Evolutionary conservation across 176 grass and related monocot genomes (phyloP), one percentile per base, ranked within the genome.

Genomic region (Oryza nivara): DNA sequence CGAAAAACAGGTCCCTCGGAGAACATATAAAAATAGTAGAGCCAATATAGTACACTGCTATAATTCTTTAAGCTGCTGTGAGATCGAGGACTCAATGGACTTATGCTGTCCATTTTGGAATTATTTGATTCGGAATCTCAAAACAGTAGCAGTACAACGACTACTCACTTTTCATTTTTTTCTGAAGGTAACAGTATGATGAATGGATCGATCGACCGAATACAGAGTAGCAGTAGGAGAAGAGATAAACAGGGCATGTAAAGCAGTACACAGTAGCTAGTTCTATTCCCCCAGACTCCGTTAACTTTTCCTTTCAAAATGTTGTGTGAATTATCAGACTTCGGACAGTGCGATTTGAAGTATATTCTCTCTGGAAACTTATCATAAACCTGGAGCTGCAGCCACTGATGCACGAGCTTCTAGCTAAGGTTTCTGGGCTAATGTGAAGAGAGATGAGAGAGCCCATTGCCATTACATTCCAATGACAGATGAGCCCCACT

Each of bases 41-140:
- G 54, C 54, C 16, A 89, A 76, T 76, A 71, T 75, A 75, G 87
- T 85, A 84, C 87, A 19, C 68, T 79, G 74, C 56, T 69, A 75
- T 90, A 83, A 83, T 90, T 86, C 84, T 68, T 67, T 35, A 78
- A 70, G 84, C 61, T 47, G 43, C 60, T n/a, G 69, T 68, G 63
- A 68, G 68, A 74, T 83, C 56, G 17, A 80, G 38, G 69, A 46
- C 23, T 36, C 32, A n/a, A 76, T 87, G 89, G 84, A 84, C 75
- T 60, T n/a, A 80, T 90, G 89, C 80, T 87, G 89, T 83, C 80
- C 22, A 80, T 70, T 74, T 80, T 80, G 80, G 84, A 90, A 80
- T 87, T 64, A 90, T 87, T 86, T 23, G 80, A 79, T 64, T 40
- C 68, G 48, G 79, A 86, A 86, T 86, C 74, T 79, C 47, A 0